Percentiles rank a stretch among this genome's conserved stretches.
Conservation (phyloP, 306 rosid species). For the Gleditsia sinensis region DNA sequence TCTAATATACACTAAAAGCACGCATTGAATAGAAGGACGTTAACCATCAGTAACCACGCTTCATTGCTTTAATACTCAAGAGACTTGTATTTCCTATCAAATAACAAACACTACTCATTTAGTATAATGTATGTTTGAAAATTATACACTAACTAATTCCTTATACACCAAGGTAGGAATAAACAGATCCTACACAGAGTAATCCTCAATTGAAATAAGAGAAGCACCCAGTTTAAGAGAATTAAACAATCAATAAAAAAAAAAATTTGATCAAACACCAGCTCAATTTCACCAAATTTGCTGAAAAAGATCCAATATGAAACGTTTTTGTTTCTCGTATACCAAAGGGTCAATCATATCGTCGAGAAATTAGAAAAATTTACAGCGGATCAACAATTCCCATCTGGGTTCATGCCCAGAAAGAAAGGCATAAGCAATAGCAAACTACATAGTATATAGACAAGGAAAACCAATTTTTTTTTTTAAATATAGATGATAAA, state of each 20-base stretch:
- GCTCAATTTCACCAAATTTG: not conserved
- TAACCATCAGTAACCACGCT: not conserved
- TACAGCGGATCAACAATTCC: not conserved
- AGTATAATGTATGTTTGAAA: not conserved
- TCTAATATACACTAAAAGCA: not conserved
- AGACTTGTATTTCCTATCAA: not conserved
- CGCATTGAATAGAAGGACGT: not conserved
- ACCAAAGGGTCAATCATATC: not conserved
- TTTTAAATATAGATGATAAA: not conserved
- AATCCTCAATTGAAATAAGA: not conserved
- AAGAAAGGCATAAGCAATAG: not conserved
- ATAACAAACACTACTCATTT: not conserved
- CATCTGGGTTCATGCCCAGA: not conserved
- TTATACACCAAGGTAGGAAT: not conserved
- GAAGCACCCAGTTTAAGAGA: not conserved
- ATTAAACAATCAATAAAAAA: not conserved
- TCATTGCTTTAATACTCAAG: not conserved
- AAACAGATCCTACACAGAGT: constrained; percentile 23
- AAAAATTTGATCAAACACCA: not conserved
- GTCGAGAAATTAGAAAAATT: not conserved
- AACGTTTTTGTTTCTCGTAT: not conserved
- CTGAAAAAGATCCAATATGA: constrained; percentile 33
- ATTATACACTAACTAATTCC: not conserved
- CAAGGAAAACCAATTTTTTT: not conserved
- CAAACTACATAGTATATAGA: not conserved